Conservation (phyloP, 148 eudicot genomes). For the Nepenthes gracilis region DNA sequence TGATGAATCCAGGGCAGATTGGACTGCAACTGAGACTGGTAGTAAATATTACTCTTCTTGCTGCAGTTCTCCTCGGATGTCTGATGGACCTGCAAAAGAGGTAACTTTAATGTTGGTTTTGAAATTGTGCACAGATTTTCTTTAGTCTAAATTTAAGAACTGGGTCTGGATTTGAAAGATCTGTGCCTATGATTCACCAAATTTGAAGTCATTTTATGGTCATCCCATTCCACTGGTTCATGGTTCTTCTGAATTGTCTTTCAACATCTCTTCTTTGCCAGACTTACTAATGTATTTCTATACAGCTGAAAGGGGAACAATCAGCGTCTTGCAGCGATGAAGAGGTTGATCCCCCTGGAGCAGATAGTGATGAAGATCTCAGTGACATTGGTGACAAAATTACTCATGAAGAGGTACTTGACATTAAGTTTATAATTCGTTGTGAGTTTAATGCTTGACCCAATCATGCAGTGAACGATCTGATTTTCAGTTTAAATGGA, state of each 20-base stretch:
- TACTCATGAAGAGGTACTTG: constrained; percentile 68
- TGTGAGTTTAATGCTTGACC: too few relatives aligned
- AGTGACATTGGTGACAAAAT: constrained; percentile 44
- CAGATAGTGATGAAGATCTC: constrained; percentile 79
- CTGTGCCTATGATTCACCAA: too few relatives aligned
- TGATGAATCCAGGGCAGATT: constrained; percentile 66
- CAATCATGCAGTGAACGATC: too few relatives aligned
- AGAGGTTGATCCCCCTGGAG: constrained; percentile 66
- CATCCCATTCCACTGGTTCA: too few relatives aligned
- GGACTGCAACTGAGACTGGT: constrained; percentile 53
- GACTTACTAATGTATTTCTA: neutral
- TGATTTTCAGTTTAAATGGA: too few relatives aligned
- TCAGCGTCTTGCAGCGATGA: constrained; percentile 90
- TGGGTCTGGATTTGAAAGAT: neutral
- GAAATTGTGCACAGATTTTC: neutral
- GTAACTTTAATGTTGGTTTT: constrained; percentile 18
- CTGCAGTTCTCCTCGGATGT: constrained; percentile 69
- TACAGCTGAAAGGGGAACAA: constrained; percentile 67
- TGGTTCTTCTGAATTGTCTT: neutral
- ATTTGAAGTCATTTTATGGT: too few relatives aligned
- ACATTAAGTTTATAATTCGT: neutral
- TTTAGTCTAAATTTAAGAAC: neutral
- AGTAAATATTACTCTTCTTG: constrained; percentile 70
- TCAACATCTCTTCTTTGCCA: neutral
- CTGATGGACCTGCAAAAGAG: constrained; percentile 83